A percentile compares a stretch with the other conserved stretches of the same genome.
Evolutionary conservation across 192 early-diverging fungal species (phyloP).

Genomic region (Coemansia sp.): DNA sequence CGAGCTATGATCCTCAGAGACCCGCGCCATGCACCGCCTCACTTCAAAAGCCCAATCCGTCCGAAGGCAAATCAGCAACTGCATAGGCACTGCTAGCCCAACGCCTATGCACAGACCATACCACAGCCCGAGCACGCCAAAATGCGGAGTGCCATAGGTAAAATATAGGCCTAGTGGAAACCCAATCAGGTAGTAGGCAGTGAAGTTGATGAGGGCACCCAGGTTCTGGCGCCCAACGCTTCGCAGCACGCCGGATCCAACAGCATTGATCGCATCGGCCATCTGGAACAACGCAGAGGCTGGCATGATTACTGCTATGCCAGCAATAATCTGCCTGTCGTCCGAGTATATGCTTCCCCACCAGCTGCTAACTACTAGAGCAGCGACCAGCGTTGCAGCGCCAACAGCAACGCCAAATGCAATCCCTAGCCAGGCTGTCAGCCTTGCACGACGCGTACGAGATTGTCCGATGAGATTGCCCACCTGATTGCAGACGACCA

Average conservation of each 20-base stretch:
- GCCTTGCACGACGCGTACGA: slow-evolving; percentile 36
- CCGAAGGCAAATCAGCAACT: slow-evolving; percentile 31
- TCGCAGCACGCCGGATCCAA: slow-evolving; percentile 60
- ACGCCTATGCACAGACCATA: slow-evolving; percentile 44
- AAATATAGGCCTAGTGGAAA: slow-evolving; percentile 59
- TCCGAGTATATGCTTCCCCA: slow-evolving; percentile 63
- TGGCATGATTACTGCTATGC: slow-evolving; percentile 76
- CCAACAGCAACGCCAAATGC: slow-evolving; percentile 16
- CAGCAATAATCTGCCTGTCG: slow-evolving; percentile 64
- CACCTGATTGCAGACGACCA: slow-evolving; percentile 57
- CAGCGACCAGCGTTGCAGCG: slow-evolving; percentile 20
- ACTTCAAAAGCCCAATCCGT: slow-evolving; percentile 42
- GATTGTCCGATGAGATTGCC: slow-evolving; percentile 57
- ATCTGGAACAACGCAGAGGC: slow-evolving; percentile 74
- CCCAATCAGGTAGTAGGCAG: slow-evolving; percentile 58
- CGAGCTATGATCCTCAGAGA: slow-evolving; percentile 29
- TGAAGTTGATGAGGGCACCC: slow-evolving; percentile 57
- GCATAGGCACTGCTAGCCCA: slow-evolving; percentile 30
- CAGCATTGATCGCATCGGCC: slow-evolving; percentile 60
- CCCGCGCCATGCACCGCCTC: slow-evolving; percentile 34
- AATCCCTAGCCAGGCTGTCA: slow-evolving; percentile 40
- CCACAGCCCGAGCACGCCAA: slow-evolving; percentile 54
- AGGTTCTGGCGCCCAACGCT: slow-evolving; percentile 56
- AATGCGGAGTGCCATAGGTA: slow-evolving; percentile 43
- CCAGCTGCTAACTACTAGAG: slow-evolving; percentile 32